Evolutionary conservation across 1,284 basidiomycete genomes (phyloP).

Genomic region (Meripilus lineatus): DNA sequence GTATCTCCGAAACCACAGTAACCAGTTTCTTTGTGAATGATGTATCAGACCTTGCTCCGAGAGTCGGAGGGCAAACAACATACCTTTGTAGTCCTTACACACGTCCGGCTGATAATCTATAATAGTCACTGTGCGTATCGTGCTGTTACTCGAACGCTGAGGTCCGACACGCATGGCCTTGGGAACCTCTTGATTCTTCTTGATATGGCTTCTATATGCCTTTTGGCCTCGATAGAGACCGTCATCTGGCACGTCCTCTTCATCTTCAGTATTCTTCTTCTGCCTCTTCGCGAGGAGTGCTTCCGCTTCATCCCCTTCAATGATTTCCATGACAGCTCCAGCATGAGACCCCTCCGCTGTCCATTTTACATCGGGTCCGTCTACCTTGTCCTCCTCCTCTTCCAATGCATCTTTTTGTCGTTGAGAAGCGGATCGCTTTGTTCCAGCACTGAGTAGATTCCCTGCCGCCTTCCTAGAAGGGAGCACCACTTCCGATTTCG

Average conservation of each 20-base stretch:
- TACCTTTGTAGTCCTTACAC: conserved; percentile 99
- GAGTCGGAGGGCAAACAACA: conserved; percentile 19
- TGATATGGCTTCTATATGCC: conserved; percentile 79
- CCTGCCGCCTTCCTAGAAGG: conserved; percentile 62
- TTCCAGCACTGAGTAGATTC: conserved; percentile 80
- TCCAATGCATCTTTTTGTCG: conserved; percentile 39
- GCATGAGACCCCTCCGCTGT: conserved; percentile 64
- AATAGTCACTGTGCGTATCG: conserved; percentile 93
- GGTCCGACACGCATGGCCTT: conserved; percentile 90
- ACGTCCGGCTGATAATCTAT: conserved; percentile 99
- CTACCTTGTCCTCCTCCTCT: conserved; percentile 42
- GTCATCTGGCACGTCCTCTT: conserved; percentile 69
- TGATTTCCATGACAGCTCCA: conserved; percentile 64
- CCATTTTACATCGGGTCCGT: conserved; percentile 80
- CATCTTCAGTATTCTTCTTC: conserved; percentile 47
- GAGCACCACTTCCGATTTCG: conserved; percentile 64
- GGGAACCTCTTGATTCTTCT: conserved; percentile 77
- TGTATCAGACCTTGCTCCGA: conserved; percentile 18
- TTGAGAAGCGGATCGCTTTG: conserved; percentile 70
- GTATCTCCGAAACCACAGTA: conserved; percentile 99
- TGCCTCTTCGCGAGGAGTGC: conserved; percentile 65
- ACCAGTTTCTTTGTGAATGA: conserved; percentile 74
- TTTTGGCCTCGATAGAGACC: conserved; percentile 86
- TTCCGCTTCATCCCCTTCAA: conserved; percentile 76
- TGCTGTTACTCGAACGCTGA: conserved; percentile 70